Evolutionary conservation across 169 alveolate species (phyloP), one percentile per base, ranked within the genome.

Genomic region (Theileria sp.): DNA sequence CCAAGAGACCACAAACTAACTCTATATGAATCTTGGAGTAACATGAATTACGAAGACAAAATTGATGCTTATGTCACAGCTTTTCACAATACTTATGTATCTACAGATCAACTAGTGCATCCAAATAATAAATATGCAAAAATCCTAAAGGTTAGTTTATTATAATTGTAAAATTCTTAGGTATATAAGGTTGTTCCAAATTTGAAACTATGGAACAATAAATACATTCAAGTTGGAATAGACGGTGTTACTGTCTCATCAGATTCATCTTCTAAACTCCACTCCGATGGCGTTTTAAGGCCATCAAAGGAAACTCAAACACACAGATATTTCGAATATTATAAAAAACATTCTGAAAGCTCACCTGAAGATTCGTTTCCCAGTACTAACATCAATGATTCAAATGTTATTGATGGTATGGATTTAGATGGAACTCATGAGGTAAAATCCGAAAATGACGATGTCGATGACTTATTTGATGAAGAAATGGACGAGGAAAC

Each of bases 161-260:
- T 28, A 26, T 23, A 64, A 64, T 17, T 51, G 32, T 17, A 56
- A 51, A 34, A 15, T 25, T 12, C 65, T 17, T 67, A 81, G 88
- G 58, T 34, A 54, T 85, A 79, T 70, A 79, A 78, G 62, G 76
- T 85, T 23, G 54, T 78, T 66, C 91, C 91, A 3, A 79, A 85
- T 50, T 51, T 78, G 19, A 70, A 70, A 49, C 80, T 72, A 34
- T 79, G 87, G 91, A 49, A 85, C 65, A 85, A 85, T 19, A 75
- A 78, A 25, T 85, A 85, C 75, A 71, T 85, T 6, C 91, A 85
- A 60, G 87, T 77, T n/a, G 84, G 91, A 28, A 68, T 85, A 19
- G 87, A 77, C 62, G 91, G 87, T n/a, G 85, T 70, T 13, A 51
- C 86, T 9, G 60, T 75, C 4, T 60, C 54, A 0, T 23, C 67